Evolutionary conservation across 2,329 filamentous ascomycete genomes (phyloP), one percentile per base, ranked within the genome.

Genomic region (Pezicula neosporulosa): DNA sequence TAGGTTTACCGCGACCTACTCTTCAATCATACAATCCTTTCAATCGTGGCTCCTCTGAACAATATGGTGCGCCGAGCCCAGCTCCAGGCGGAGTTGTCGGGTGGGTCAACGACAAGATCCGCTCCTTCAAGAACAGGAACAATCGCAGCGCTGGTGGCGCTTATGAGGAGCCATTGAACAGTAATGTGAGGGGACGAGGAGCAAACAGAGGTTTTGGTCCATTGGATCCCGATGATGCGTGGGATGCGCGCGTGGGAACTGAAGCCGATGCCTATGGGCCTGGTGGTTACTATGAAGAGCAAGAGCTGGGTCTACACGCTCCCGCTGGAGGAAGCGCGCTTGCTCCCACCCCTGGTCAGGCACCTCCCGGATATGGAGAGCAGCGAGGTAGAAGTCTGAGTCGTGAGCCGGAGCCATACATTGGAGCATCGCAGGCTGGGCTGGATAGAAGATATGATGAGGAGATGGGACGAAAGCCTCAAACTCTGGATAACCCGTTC

Each of bases 171-270:
- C 72, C 78, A 5, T 67, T 68, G 41, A 71, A 68, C 53, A 69
- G 68, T 47, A 62, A 63, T 51, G 66, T 63, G 13, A 56, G 63
- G 37, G 68, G 68, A 49, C 56, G 68, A 33, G 71, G 72, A 43
- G 72, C 74, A 50, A 75, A 77, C 49, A 70, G 80, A 49, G 82
- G 82, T 19, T 85, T 87, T 66, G 83, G 85, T 2, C 76, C 83
- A 4, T 77, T 90, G 43, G 90, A 94, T 63, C 88, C 88, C 1
- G 90, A 95, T 66, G 89, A 92, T 64, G 89, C 89, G 2, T 96
- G 90, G 90, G 89, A 94, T 71, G 72, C 88, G 56, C 77, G 88
- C 53, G 89, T 95, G 4, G 88, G 87, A 52, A 77, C 83, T 60
- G 89, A 92, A 68, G 82, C 85, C 16, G 84, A 87, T 63, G 72